phyloP scores from a whole-genome alignment of 257 asterid species.

The Nicotiana tabacum region DNA sequence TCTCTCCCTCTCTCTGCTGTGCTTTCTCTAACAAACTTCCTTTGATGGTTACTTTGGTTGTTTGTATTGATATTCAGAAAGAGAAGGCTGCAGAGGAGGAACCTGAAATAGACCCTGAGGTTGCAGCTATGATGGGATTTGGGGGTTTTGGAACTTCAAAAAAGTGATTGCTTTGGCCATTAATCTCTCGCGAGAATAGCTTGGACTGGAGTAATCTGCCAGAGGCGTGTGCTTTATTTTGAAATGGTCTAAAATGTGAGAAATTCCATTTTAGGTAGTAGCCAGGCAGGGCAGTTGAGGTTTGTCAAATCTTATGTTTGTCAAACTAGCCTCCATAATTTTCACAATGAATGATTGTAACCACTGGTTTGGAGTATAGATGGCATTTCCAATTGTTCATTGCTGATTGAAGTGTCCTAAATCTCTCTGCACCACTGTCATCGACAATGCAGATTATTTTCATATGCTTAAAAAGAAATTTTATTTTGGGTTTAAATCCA shows the following conservation, averaged over 20 bases:
- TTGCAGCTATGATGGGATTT: conserved; percentile 96
- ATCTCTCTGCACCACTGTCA: neutral
- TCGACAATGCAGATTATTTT: neutral
- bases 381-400: neutral
- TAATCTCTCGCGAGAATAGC: neutral
- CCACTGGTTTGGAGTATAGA: neutral
- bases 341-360: neutral
- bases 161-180: conserved; percentile 36
- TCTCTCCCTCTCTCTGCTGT: neutral
- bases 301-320: neutral
- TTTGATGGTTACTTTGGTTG: neutral
- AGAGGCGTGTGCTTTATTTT: neutral
- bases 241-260: neutral
- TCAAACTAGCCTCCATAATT: neutral
- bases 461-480: neutral
- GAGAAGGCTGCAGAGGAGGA: conserved; percentile 86
- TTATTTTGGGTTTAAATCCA: neutral
- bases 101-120: conserved; percentile 83
- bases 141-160: conserved; percentile 88
- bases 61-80: conserved; percentile 40
- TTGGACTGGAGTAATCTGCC: conserved; percentile 7
- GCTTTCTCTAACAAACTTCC: neutral
- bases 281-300: neutral
- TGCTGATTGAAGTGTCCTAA: neutral
- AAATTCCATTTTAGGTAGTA: neutral